Percentiles rank a stretch among this genome's conserved stretches.
phyloP scores from a whole-genome alignment of 2,329 filamentous ascomycete genomes.

The Exophiala lecanii-corni region DNA sequence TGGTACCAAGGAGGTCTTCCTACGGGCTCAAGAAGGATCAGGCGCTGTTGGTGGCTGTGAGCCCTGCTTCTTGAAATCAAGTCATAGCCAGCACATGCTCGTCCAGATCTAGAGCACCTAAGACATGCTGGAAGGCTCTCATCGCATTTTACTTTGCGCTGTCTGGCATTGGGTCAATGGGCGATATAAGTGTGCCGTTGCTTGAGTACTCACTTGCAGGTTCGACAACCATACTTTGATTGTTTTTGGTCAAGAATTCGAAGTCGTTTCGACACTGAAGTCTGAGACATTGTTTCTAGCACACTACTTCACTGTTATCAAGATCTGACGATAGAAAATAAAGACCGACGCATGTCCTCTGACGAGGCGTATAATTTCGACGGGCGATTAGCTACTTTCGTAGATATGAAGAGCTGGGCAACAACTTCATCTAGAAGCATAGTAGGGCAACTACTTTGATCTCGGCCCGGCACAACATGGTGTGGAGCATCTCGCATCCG shows the following conservation, averaged over 20 bases:
- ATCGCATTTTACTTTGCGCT: constrained; percentile 10
- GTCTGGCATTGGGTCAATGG: not conserved
- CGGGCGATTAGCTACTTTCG: too few species aligned
- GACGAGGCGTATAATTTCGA: too few species aligned
- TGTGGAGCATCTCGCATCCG: too few species aligned
- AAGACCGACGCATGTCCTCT: constrained; percentile 2
- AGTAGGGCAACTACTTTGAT: too few species aligned
- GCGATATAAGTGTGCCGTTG: not conserved
- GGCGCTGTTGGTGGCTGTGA: not conserved
- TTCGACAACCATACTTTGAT: constrained; percentile 10
- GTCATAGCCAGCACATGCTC: constrained; percentile 6
- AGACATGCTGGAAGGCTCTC: constrained; percentile 7
- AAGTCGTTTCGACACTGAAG: constrained; percentile 1
- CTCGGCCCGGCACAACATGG: too few species aligned
- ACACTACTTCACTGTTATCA: too few species aligned
- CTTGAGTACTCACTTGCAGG: constrained; percentile 5
- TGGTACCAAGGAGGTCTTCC: not conserved
- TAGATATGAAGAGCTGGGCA: too few species aligned
- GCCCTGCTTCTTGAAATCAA: not conserved
- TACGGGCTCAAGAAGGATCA: not conserved
- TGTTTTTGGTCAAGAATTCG: constrained; percentile 10
- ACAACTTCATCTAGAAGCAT: too few species aligned
- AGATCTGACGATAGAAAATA: too few species aligned
- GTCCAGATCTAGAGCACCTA: constrained; percentile 6
- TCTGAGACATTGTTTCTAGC: not conserved